Conservation (phyloP, 1,139 yeast species). For the Debaryomycetaceae sp. region DNA sequence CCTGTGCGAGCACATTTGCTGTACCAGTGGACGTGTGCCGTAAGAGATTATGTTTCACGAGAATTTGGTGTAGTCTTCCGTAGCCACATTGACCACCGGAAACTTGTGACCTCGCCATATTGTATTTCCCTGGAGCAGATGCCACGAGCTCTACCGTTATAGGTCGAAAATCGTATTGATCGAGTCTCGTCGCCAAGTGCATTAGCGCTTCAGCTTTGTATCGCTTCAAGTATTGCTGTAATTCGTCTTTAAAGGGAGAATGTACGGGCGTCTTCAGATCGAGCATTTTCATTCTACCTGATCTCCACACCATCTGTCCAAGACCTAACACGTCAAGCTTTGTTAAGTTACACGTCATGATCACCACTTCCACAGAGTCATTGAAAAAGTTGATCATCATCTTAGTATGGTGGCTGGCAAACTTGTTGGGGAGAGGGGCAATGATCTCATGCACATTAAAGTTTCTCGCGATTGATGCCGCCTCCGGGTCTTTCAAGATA, state of each 20-base stretch:
- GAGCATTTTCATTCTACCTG: conserved; percentile 29
- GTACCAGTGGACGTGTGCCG: conserved; percentile 7
- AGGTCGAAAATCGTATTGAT: conserved; percentile 29
- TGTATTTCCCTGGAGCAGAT: conserved; percentile 39
- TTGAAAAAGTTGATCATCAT: conserved; percentile 47
- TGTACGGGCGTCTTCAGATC: conserved; percentile 5
- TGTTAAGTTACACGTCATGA: conserved; percentile 53
- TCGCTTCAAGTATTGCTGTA: conserved; percentile 29
- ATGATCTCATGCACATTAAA: conserved; percentile 20
- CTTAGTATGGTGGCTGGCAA: conserved; percentile 55
- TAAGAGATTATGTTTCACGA: conserved; percentile 23
- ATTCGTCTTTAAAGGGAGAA: conserved; percentile 21
- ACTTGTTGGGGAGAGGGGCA: conserved; percentile 23
- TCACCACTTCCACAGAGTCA: conserved; percentile 29
- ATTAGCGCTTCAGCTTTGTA: conserved; percentile 24
- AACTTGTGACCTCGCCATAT: conserved; percentile 5
- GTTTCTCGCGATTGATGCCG: conserved; percentile 5
- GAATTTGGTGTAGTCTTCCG: conserved; percentile 33
- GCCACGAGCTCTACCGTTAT: conserved; percentile 46
- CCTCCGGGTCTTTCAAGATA: conserved; percentile 7
- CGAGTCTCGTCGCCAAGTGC: conserved; percentile 17
- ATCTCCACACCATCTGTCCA: conserved; percentile 58
- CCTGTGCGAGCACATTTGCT: conserved; percentile 39
- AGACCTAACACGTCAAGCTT: conserved; percentile 42
- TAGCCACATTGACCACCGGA: conserved; percentile 34